phyloP scores from a whole-genome alignment of 2,329 filamentous ascomycete genomes.

The Blastomyces parvus region DNA sequence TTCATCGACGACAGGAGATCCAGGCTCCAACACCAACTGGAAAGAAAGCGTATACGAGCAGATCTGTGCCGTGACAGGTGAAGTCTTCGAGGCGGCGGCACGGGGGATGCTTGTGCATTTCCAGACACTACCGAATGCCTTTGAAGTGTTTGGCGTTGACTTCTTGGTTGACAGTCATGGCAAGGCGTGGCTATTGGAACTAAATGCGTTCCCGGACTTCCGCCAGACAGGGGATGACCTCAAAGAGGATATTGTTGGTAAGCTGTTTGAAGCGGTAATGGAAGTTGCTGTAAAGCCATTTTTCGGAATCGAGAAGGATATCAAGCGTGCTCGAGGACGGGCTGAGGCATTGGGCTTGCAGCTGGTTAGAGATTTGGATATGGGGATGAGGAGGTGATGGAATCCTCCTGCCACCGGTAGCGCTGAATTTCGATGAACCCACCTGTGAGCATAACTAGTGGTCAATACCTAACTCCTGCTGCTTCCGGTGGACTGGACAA shows the following conservation, averaged over 20 bases:
- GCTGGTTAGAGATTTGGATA: slow-evolving; percentile 33
- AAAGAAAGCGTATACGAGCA: slow-evolving; percentile 60
- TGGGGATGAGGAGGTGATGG: slow-evolving; percentile 28
- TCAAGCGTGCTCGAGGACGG: slow-evolving; percentile 13
- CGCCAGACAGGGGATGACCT: slow-evolving; percentile 75
- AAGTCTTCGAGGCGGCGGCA: slow-evolving; percentile 79
- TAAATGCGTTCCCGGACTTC: slow-evolving; percentile 96
- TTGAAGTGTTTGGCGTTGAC: slow-evolving; percentile 87
- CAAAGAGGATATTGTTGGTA: slow-evolving; percentile 56
- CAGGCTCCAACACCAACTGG: slow-evolving; percentile 28
- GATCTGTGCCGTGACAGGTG: slow-evolving; percentile 63
- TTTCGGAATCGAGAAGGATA: slow-evolving; percentile 40
- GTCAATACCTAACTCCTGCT: background rate
- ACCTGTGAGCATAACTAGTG: background rate
- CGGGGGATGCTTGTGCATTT: slow-evolving; percentile 81
- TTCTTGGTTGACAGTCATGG: slow-evolving; percentile 66
- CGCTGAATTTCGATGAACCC: background rate
- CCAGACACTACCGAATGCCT: slow-evolving; percentile 76
- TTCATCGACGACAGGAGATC: slow-evolving; percentile 13
- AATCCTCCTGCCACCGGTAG: background rate
- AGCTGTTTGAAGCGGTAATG: slow-evolving; percentile 67
- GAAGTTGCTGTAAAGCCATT: slow-evolving; percentile 58
- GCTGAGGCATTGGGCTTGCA: slow-evolving; percentile 20
- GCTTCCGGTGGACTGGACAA: background rate
- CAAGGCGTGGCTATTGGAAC: slow-evolving; percentile 68